Conservation (phyloP, 805 yeast species). For the Blastobotrys peoriensis region DNA sequence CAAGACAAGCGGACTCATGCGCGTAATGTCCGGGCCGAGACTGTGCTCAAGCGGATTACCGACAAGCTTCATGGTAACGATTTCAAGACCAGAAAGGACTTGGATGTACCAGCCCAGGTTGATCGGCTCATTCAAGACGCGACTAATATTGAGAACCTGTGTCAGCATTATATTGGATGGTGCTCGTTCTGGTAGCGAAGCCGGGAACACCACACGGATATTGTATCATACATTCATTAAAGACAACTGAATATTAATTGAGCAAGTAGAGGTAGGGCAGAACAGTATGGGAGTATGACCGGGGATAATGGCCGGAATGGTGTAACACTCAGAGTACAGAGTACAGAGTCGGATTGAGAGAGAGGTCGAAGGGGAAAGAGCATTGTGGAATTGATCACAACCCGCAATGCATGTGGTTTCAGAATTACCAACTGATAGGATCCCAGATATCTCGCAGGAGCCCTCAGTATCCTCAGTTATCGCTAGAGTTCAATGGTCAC, state of each 20-base stretch:
- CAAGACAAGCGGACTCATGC: constrained; percentile 63
- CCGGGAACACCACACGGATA: no score
- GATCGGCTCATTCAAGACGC: constrained; percentile 93
- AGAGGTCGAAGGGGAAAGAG: no score
- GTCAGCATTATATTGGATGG: constrained; percentile 98
- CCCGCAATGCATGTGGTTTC: no score
- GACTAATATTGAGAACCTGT: constrained; percentile 88
- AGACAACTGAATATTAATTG: no score
- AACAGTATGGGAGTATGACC: no score
- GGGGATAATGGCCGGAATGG: no score
- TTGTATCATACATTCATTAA: no score
- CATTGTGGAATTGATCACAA: no score
- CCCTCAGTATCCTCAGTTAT: neutral
- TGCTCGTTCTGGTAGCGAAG: constrained; percentile 96
- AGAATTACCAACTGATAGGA: neutral
- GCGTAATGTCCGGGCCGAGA: constrained; percentile 83
- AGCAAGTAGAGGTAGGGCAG: no score
- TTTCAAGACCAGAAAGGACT: constrained; percentile 60
- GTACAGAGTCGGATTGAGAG: no score
- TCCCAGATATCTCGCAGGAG: constrained; percentile 1
- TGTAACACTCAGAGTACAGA: no score
- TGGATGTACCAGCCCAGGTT: constrained; percentile 84
- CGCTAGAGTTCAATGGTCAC: neutral
- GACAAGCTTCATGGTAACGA: constrained; percentile 94
- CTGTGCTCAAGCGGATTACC: constrained; percentile 82